phyloP scores from a whole-genome alignment of 441 rosid genomes.

The Viola pubescens region DNA sequence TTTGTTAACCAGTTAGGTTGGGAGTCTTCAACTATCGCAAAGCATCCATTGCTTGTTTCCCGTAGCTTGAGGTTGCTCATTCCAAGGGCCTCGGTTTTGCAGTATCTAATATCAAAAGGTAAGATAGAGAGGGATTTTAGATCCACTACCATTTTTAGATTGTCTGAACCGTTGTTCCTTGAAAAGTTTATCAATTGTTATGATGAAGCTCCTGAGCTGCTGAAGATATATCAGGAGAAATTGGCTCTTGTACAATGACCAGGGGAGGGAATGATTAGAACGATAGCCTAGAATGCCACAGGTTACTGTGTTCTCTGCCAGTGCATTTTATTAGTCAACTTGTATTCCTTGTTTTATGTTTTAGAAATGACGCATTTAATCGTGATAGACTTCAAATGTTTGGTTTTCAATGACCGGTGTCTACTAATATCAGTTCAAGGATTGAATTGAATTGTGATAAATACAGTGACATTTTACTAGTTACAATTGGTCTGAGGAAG shows the following conservation, averaged over 20 bases:
- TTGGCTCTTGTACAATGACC: neutral
- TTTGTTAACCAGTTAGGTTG: slow-evolving; percentile 25
- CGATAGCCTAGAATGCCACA: neutral
- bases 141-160: neutral
- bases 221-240: neutral
- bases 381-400: no score
- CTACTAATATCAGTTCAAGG: no score
- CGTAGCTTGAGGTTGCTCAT: slow-evolving; percentile 17
- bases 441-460: no score
- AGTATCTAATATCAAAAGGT: slow-evolving; percentile 8
- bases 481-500: slow-evolving; percentile 1
- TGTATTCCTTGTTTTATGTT: no score
- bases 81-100: slow-evolving; percentile 17
- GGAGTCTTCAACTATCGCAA: slow-evolving; percentile 14
- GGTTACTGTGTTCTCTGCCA: no score
- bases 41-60: neutral
- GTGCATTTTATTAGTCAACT: no score
- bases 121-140: slow-evolving; percentile 3
- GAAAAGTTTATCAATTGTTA: neutral
- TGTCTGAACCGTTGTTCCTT: neutral
- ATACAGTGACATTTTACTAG: no score
- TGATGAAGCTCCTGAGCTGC: neutral
- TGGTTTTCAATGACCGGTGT: no score
- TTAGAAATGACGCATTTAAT: no score
- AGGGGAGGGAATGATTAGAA: neutral